Evolutionary conservation across 2,329 filamentous ascomycete species (phyloP), one percentile per base, ranked within the genome.

Genomic region (Fusarium staphyleae): DNA sequence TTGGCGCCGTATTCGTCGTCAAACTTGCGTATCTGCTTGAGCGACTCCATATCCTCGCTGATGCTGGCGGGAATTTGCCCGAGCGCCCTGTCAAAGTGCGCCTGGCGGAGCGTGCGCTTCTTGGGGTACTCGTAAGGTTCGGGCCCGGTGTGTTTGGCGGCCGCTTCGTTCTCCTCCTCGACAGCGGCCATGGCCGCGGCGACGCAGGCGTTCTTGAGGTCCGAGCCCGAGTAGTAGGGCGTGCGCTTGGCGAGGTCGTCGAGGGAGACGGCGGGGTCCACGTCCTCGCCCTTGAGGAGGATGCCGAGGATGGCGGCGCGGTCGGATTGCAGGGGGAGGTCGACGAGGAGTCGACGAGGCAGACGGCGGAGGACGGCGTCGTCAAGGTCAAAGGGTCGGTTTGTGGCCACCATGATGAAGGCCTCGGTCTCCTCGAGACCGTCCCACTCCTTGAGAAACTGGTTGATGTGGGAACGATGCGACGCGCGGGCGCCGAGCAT

Each of bases 391-490:
- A 96, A 97, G 0, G 95, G 95, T 9, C 93, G 83, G 73, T 99
- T 98, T 8, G 93, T 98, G 22, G 95, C 93, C 0, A 98, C 92
- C 92, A 99, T 97, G 73, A 99, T 93, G 72, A 99, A 98, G 3
- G 93, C 91, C 14, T 89, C 89, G 39, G 87, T 83, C 65, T 90
- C 89, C 47, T 79, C 79, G 79, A 98, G 88, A 10, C 95, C 95
- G 66, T 98, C 95, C 95, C 93, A 98, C 72, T 98, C 93, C 47
- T 92, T 89, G 42, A 99, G 78, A 72, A 98, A 98, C 74, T 99
- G 93, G 69, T 97, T 99, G 72, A 98, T 93, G 48, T 95, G 88
- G 71, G 97, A 93, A 42, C 93, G 86, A 65, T 96, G 90, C 2
- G 84, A 87, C 5, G 85, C 84, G 24, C 90, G 82, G 63, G 85